Conservation (phyloP, 768 basidiomycete species). For the Tulasnella sp. region DNA sequence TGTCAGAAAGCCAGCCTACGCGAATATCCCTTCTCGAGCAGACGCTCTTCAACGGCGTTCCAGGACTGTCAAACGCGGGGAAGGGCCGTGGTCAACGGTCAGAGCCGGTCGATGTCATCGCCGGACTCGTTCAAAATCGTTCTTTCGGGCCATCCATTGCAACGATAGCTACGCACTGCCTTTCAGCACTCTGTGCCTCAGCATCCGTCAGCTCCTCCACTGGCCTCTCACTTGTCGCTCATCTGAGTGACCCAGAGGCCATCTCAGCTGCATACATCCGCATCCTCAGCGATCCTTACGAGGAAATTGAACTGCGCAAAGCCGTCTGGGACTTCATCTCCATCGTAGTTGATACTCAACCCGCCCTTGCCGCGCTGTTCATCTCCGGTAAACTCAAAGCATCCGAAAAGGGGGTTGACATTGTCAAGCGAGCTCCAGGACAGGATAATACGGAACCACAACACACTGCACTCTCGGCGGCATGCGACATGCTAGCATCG, state of each 20-base stretch:
- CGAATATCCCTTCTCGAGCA: slow-evolving; percentile 58
- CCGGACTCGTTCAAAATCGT: slow-evolving; percentile 53
- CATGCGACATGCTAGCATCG: slow-evolving; percentile 48
- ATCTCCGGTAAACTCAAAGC: slow-evolving; percentile 57
- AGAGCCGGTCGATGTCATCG: slow-evolving; percentile 67
- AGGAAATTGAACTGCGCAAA: slow-evolving; percentile 57
- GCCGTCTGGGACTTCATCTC: slow-evolving; percentile 78
- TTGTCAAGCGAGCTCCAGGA: neutral
- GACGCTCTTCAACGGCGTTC: slow-evolving; percentile 51
- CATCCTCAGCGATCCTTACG: slow-evolving; percentile 68
- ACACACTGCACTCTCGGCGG: slow-evolving; percentile 54
- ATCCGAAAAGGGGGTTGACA: slow-evolving; percentile 16
- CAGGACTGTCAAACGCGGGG: slow-evolving; percentile 35
- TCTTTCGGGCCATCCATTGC: slow-evolving; percentile 50
- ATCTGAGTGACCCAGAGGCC: slow-evolving; percentile 65
- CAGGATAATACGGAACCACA: slow-evolving; percentile 20
- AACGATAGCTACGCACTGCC: slow-evolving; percentile 50
- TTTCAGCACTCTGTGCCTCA: slow-evolving; percentile 57
- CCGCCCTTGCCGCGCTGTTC: slow-evolving; percentile 69
- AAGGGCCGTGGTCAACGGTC: slow-evolving; percentile 39
- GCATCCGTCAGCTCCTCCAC: slow-evolving; percentile 49
- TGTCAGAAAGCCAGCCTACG: slow-evolving; percentile 19
- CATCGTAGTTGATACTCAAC: slow-evolving; percentile 72
- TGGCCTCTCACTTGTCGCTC: slow-evolving; percentile 62
- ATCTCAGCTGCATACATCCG: slow-evolving; percentile 55